These are phyloP conservation scores for Pelargonium australe DNA, from an alignment of 441 rosid species.

Conservation along the genomic window DNA sequence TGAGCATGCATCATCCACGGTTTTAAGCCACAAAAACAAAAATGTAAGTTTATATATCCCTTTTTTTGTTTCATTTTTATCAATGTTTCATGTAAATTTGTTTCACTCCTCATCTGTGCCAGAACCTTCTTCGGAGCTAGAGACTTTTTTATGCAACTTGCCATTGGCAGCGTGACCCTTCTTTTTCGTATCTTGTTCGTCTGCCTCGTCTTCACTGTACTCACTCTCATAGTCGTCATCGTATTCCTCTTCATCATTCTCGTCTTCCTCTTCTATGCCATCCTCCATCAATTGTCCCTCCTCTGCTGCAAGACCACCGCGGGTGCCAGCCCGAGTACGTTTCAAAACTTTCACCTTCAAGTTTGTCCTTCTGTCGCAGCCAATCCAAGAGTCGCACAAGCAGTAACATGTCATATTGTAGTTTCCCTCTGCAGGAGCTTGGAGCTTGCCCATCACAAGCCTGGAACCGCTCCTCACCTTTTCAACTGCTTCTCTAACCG, in stretches of 20 bases:
- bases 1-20: too few species aligned
- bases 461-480: slow-evolving; percentile 80
- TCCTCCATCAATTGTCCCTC: slow-evolving; percentile 73
- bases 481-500: slow-evolving; percentile 64
- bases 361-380: slow-evolving; percentile 63
- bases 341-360: slow-evolving; percentile 74
- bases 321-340: slow-evolving; percentile 77
- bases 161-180: slow-evolving; percentile 51
- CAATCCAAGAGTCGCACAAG: slow-evolving; percentile 89
- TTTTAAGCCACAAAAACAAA: too few species aligned
- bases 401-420: slow-evolving; percentile 80
- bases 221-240: slow-evolving; percentile 88
- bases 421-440: slow-evolving; percentile 75
- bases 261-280: slow-evolving; percentile 90
- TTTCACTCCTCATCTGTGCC: slow-evolving; percentile 63
- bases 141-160: slow-evolving; percentile 33
- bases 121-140: slow-evolving; percentile 59
- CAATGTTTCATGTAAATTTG: neutral
- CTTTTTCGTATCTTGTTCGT: slow-evolving; percentile 53
- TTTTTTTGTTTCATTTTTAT: too few species aligned
- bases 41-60: too few species aligned
- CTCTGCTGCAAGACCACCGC: slow-evolving; percentile 50
- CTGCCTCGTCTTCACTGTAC: slow-evolving; percentile 88
- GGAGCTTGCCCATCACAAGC: slow-evolving; percentile 82
- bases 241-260: slow-evolving; percentile 73